phyloP scores from a whole-genome alignment of 768 basidiomycete species.

The Podaxis sp. region DNA sequence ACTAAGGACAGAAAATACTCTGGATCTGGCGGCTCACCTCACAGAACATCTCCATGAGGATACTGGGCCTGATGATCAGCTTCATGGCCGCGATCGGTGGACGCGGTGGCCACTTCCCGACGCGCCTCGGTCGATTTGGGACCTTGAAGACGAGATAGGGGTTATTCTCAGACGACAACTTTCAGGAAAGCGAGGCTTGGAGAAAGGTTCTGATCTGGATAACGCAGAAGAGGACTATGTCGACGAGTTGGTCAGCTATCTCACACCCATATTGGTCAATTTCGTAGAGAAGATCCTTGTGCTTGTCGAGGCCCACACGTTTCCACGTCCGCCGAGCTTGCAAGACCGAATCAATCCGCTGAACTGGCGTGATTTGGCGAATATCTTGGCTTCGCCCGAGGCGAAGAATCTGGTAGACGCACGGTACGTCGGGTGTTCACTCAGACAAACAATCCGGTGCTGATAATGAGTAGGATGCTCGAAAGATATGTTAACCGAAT shows the following conservation, averaged over 20 bases:
- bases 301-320: not conserved
- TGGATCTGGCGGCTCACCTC: not conserved
- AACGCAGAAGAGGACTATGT: slow-evolving; percentile 2
- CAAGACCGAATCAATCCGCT: slow-evolving; percentile 8
- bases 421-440: not conserved
- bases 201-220: not conserved
- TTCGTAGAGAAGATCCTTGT: not conserved
- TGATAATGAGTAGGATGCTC: not conserved
- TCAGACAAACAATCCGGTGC: not conserved
- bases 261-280: not conserved
- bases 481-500: slow-evolving; percentile 4
- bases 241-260: not conserved
- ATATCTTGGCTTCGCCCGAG: slow-evolving; percentile 6
- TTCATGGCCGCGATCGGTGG: slow-evolving; percentile 2
- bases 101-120: slow-evolving; percentile 8
- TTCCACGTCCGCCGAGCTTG: not conserved
- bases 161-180: not conserved
- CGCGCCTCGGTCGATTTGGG: not conserved
- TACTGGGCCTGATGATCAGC: not conserved
- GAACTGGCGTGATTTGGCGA: slow-evolving; percentile 9
- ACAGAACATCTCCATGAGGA: not conserved
- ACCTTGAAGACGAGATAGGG: slow-evolving; percentile 1
- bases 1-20: not conserved
- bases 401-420: not conserved
- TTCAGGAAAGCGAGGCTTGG: not conserved